These are phyloP conservation scores for Gracilaria caudata DNA, from an alignment of 23 red algal genomes.

Conservation along the genomic window DNA sequence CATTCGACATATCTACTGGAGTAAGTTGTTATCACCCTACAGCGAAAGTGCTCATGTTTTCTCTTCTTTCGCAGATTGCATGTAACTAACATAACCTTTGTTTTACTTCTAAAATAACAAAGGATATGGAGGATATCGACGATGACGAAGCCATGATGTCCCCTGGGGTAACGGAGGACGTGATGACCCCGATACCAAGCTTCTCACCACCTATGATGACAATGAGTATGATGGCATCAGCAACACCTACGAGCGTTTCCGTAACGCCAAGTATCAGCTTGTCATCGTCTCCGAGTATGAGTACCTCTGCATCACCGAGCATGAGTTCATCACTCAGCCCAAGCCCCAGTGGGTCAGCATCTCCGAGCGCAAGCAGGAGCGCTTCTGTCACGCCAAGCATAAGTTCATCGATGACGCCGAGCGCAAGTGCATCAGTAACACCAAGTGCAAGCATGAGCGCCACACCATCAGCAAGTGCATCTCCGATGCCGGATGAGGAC, in stretches of 20 bases:
- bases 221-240: constrained; percentile 1
- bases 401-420: constrained; percentile 11
- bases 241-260: not conserved
- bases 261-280: too few relatives aligned
- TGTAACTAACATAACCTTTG: not conserved
- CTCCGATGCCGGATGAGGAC: not conserved
- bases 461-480: not conserved
- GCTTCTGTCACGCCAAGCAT: not conserved
- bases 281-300: not conserved
- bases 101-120: not conserved
- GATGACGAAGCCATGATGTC: not conserved
- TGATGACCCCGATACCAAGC: not conserved
- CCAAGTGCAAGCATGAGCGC: constrained; percentile 15
- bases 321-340: constrained; percentile 13
- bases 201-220: not conserved
- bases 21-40: not conserved
- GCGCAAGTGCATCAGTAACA: not conserved
- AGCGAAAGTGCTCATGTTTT: not conserved
- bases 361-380: not conserved
- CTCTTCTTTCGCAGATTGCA: not conserved
- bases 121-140: not conserved
- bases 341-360: not conserved
- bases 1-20: not conserved
- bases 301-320: not conserved
- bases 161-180: not conserved